Conservation (phyloP, 192 early-diverging fungal genomes). For the Chytriomyces confervae region DNA sequence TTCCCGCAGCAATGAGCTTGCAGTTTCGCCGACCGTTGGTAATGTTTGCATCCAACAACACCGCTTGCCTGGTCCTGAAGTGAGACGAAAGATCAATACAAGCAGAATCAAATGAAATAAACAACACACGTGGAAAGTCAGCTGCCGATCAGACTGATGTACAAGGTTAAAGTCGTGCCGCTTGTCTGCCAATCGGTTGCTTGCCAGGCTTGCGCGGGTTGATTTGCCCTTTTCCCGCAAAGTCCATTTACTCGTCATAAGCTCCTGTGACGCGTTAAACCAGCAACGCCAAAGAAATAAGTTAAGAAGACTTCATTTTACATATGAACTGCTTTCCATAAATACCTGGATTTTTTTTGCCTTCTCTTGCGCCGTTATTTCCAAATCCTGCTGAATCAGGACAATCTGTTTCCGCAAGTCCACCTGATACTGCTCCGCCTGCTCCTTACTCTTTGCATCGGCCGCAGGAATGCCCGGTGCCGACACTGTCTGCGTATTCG, state of each 20-base stretch:
- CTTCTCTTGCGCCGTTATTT: slow-evolving; percentile 63
- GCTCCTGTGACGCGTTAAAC: slow-evolving; percentile 45
- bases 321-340: background rate
- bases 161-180: slow-evolving; percentile 47
- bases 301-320: background rate
- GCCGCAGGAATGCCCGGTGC: background rate
- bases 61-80: slow-evolving; percentile 57
- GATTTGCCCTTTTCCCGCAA: slow-evolving; percentile 49
- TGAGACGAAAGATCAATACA: background rate
- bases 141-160: slow-evolving; percentile 50
- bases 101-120: background rate
- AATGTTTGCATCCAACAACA: slow-evolving; percentile 80
- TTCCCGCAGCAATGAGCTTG: slow-evolving; percentile 76
- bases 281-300: background rate
- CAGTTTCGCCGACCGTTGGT: slow-evolving; percentile 74
- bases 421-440: slow-evolving; percentile 40
- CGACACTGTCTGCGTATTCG: background rate
- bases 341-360: slow-evolving; percentile 75
- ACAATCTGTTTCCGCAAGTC: slow-evolving; percentile 73
- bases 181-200: slow-evolving; percentile 47
- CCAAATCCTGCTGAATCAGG: slow-evolving; percentile 65
- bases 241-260: slow-evolving; percentile 60
- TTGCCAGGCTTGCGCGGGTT: slow-evolving; percentile 9
- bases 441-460: slow-evolving; percentile 1
- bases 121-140: slow-evolving; percentile 50